Evolutionary conservation across 163 green algal species (phyloP).

Genomic region (Scenedesmus sp.): DNA sequence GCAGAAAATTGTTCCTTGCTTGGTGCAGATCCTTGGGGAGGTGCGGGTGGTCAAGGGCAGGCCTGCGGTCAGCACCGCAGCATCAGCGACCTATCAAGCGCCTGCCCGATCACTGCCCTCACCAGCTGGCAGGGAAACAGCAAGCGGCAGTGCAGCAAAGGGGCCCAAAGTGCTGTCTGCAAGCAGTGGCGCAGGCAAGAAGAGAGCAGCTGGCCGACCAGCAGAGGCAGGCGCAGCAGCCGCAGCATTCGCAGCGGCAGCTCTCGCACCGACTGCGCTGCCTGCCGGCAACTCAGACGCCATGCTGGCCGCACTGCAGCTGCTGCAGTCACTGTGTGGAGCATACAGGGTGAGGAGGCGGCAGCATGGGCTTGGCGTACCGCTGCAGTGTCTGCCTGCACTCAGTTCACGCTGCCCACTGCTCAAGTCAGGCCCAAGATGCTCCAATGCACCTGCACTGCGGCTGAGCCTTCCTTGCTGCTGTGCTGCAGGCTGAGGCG

Average conservation of each 20-base stretch:
- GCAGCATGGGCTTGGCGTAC: background rate
- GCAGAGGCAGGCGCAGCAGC: background rate
- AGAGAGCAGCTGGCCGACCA: background rate
- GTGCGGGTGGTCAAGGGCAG: constrained; percentile 33
- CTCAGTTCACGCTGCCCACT: background rate
- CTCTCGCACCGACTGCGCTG: background rate
- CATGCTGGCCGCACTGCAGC: background rate
- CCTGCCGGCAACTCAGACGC: background rate
- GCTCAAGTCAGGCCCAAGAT: background rate
- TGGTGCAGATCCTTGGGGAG: constrained; percentile 34
- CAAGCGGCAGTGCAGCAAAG: background rate
- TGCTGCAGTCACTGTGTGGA: constrained; percentile 2
- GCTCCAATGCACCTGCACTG: background rate
- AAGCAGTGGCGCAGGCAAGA: background rate
- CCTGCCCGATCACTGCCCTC: background rate
- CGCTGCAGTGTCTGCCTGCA: background rate
- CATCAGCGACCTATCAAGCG: too few relatives aligned
- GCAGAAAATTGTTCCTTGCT: constrained; percentile 11
- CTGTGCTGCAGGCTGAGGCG: constrained; percentile 6
- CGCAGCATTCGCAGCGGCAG: background rate
- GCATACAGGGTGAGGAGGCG: background rate
- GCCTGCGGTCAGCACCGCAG: background rate
- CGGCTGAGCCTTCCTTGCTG: background rate
- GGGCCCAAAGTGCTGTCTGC: too few relatives aligned
- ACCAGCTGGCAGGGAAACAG: background rate